These are phyloP conservation scores for Ophiocordyceps camponoti-saundersi DNA, from an alignment of 2,329 filamentous ascomycete genomes.

Conservation along the genomic window DNA sequence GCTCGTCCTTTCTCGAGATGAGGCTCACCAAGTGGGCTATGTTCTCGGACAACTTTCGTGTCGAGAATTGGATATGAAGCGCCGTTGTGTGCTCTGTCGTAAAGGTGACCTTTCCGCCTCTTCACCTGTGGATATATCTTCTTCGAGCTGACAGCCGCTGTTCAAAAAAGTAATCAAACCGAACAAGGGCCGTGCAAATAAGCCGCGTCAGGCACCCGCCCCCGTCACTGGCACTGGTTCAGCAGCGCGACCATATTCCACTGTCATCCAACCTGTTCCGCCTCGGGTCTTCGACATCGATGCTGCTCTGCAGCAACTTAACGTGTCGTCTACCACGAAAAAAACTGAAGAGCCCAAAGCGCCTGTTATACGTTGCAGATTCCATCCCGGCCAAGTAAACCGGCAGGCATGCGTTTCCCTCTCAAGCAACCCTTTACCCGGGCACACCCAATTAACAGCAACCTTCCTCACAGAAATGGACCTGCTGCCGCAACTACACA, in stretches of 20 bases:
- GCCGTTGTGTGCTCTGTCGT: constrained; percentile 11
- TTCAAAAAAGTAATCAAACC: not conserved
- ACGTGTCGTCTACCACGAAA: not conserved
- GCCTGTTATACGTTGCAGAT: constrained; percentile 8
- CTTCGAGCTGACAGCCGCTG: not conserved
- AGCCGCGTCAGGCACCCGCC: not conserved
- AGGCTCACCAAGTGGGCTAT: constrained; percentile 11
- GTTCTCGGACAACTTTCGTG: constrained; percentile 9
- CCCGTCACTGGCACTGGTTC: not conserved
- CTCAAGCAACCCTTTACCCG: not conserved
- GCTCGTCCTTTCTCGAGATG: constrained; percentile 5
- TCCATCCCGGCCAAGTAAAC: constrained; percentile 12
- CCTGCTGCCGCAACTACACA: constrained; percentile 11
- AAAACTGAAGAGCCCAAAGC: not conserved
- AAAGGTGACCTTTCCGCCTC: constrained; percentile 5
- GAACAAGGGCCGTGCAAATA: not conserved
- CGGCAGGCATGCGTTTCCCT: constrained; percentile 5
- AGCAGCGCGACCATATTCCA: not conserved
- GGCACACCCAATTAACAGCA: not conserved
- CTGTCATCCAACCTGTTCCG: not conserved
- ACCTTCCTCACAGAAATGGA: constrained; percentile 8
- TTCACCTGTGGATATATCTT: not conserved
- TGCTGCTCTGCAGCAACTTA: not conserved
- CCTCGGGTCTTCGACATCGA: not conserved
- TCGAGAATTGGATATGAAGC: constrained; percentile 13